Conservation (phyloP, 1,284 basidiomycete genomes). For the Ceratobasidium sp. region DNA sequence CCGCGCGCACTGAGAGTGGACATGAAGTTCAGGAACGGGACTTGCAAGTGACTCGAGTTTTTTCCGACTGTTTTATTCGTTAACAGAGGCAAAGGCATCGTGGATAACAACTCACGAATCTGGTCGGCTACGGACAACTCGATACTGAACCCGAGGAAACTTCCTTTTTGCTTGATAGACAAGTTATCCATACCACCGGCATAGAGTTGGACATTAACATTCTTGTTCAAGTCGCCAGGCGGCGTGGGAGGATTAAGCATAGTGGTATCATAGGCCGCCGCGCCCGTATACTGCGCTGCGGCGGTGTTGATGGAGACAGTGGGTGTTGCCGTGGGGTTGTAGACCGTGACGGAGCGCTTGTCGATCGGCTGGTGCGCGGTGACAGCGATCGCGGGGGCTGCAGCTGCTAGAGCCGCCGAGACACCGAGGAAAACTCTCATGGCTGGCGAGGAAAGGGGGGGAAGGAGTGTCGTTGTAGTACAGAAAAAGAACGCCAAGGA, state of each 20-base stretch:
- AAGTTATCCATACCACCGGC: conserved; percentile 58
- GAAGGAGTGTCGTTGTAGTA: conserved; percentile 44
- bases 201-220: conserved; percentile 62
- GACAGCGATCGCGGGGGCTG: conserved; percentile 31
- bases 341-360: conserved; percentile 47
- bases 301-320: conserved; percentile 54
- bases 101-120: conserved; percentile 65
- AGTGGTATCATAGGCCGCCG: conserved; percentile 63
- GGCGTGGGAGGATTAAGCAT: conserved; percentile 61
- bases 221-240: conserved; percentile 59
- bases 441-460: background rate
- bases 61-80: conserved; percentile 40
- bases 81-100: background rate
- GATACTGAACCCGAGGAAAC: conserved; percentile 78
- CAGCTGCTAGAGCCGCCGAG: conserved; percentile 33
- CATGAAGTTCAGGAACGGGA: conserved; percentile 82
- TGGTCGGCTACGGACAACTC: conserved; percentile 78
- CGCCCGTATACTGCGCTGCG: conserved; percentile 59
- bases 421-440: conserved; percentile 34
- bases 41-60: conserved; percentile 61
- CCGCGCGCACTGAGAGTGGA: conserved; percentile 71
- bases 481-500: conserved; percentile 42
- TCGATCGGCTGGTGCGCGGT: conserved; percentile 12
- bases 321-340: conserved; percentile 48
- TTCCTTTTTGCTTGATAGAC: conserved; percentile 69